These are phyloP conservation scores for Lactarius evosmus DNA, from an alignment of 768 basidiomycete species.

Conservation along the genomic window DNA sequence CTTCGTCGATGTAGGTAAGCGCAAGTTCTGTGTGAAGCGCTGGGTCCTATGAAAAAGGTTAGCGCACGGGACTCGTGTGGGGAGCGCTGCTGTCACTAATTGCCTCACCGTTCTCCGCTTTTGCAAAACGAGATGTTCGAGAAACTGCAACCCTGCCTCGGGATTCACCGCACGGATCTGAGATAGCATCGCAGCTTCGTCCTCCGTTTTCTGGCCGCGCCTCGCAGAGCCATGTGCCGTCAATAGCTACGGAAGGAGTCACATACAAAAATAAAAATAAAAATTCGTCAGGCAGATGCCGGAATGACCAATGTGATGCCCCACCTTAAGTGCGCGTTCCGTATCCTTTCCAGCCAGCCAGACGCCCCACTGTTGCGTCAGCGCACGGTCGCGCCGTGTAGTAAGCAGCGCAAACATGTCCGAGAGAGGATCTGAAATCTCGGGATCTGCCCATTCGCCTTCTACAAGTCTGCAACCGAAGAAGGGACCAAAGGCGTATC, in stretches of 20 bases:
- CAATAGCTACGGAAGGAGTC: conserved; percentile 49
- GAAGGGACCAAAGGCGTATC: neutral
- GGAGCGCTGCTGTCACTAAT: neutral
- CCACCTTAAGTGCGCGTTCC: conserved; percentile 68
- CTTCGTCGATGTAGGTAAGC: conserved; percentile 17
- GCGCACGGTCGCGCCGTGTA: conserved; percentile 53
- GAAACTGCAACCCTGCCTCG: conserved; percentile 63
- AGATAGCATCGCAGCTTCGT: conserved; percentile 56
- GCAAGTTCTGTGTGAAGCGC: conserved; percentile 62
- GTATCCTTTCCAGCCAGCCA: conserved; percentile 75
- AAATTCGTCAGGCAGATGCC: neutral
- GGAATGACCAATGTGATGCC: conserved; percentile 13
- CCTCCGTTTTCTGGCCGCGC: conserved; percentile 54
- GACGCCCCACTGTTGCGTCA: conserved; percentile 72
- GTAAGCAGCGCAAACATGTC: conserved; percentile 57
- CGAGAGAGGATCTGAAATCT: conserved; percentile 59
- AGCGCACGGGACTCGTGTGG: neutral
- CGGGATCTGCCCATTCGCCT: conserved; percentile 59
- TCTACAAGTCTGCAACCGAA: conserved; percentile 53
- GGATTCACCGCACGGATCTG: conserved; percentile 55
- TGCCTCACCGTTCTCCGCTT: conserved; percentile 55
- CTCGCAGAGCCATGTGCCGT: conserved; percentile 54
- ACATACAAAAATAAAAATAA: neutral
- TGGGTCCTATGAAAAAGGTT: conserved; percentile 42
- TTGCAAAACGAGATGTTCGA: conserved; percentile 78